phyloP scores from a whole-genome alignment of 2,329 filamentous ascomycete species.

The Xylariomycetidae sp. region DNA sequence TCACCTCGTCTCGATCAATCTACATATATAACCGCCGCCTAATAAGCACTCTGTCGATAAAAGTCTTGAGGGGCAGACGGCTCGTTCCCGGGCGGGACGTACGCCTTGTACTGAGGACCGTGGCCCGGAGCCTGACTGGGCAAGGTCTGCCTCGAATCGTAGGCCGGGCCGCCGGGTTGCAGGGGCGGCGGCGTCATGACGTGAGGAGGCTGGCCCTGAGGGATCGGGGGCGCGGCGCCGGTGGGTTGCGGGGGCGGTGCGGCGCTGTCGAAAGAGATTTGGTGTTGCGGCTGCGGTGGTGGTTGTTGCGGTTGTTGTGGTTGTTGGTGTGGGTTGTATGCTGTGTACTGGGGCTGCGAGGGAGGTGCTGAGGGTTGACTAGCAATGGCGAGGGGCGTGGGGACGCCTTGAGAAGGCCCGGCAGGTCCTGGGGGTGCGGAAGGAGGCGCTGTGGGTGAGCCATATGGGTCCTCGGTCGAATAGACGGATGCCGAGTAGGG shows the following conservation, averaged over 20 bases:
- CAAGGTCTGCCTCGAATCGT: slow-evolving; percentile 46
- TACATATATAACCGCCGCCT: too few species aligned
- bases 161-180: slow-evolving; percentile 40
- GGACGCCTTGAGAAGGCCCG: slow-evolving; percentile 16
- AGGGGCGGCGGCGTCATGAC: slow-evolving; percentile 38
- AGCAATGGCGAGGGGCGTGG: slow-evolving; percentile 20
- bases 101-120: slow-evolving; percentile 56
- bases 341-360: slow-evolving; percentile 32
- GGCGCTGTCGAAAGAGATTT: slow-evolving; percentile 28
- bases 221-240: slow-evolving; percentile 37
- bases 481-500: slow-evolving; percentile 45
- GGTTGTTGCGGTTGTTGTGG: slow-evolving; percentile 35
- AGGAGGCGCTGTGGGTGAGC: slow-evolving; percentile 19
- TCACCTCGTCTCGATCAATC: too few species aligned
- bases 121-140: slow-evolving; percentile 38
- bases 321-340: slow-evolving; percentile 20
- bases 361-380: slow-evolving; percentile 16
- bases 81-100: slow-evolving; percentile 44
- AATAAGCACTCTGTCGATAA: slow-evolving; percentile 39
- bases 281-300: slow-evolving; percentile 16
- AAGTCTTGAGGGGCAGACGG: slow-evolving; percentile 52
- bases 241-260: slow-evolving; percentile 26
- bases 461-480: slow-evolving; percentile 42
- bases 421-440: slow-evolving; percentile 24
- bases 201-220: slow-evolving; percentile 28